Conservation (phyloP, 163 green algal genomes). For the Trebouxia gelatinosa region DNA sequence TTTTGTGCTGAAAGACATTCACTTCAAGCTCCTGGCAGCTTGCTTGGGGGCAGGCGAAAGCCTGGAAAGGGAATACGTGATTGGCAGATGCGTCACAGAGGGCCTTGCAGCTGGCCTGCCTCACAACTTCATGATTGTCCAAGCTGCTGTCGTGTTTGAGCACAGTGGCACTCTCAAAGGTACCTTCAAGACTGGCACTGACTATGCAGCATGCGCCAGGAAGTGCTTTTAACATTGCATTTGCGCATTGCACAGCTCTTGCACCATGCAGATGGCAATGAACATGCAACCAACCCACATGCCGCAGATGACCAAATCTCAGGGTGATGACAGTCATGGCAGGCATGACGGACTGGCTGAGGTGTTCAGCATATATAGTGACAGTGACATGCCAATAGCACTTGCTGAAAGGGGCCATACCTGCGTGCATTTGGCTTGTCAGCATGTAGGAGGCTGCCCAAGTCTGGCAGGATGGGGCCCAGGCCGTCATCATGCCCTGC, state of each 20-base stretch:
- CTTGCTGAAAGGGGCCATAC: too few species aligned
- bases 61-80: slow-evolving; percentile 23
- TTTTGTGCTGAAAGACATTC: slow-evolving; percentile 14
- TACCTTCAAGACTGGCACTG: too few species aligned
- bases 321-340: too few species aligned
- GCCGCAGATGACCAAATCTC: too few species aligned
- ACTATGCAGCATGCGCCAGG: too few species aligned
- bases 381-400: not conserved
- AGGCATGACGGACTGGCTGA: too few species aligned
- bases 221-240: too few species aligned
- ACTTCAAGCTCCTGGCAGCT: slow-evolving; percentile 8
- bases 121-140: slow-evolving; percentile 14
- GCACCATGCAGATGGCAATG: too few species aligned
- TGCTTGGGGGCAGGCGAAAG: slow-evolving; percentile 18
- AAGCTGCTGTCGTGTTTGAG: slow-evolving; percentile 13
- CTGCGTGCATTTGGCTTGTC: slow-evolving; percentile 26
- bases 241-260: too few species aligned
- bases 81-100: slow-evolving; percentile 17
- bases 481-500: slow-evolving; percentile 27
- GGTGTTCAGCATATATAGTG: too few species aligned
- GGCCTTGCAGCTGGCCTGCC: not conserved
- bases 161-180: slow-evolving; percentile 15
- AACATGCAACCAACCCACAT: too few species aligned
- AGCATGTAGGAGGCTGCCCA: slow-evolving; percentile 12
- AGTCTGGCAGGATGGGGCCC: not conserved